phyloP scores from a whole-genome alignment of 495 filamentous ascomycete genomes.

The Glonium stellatum region DNA sequence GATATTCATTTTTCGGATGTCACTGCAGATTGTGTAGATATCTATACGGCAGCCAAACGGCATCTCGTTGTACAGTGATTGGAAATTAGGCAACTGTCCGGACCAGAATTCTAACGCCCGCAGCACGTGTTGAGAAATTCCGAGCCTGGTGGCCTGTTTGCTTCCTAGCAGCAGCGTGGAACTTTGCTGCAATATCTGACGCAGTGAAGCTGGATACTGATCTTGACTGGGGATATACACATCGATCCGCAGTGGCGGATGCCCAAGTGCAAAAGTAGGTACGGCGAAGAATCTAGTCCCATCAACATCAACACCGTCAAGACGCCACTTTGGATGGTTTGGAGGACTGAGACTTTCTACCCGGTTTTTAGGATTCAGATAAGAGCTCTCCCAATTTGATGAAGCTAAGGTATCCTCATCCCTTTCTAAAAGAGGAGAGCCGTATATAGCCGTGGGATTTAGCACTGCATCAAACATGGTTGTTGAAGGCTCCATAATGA shows the following conservation, averaged over 20 bases:
- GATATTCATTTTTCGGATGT: conserved; percentile 15
- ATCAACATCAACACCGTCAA: conserved; percentile 13
- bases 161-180: background rate
- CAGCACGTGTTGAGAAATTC: conserved; percentile 12
- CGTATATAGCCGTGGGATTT: conserved; percentile 12
- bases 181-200: background rate
- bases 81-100: conserved; percentile 2
- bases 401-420: background rate
- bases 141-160: background rate
- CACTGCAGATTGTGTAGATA: conserved; percentile 3
- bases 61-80: conserved; percentile 8
- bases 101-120: conserved; percentile 16
- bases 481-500: conserved; percentile 15
- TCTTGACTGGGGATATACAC: conserved; percentile 13
- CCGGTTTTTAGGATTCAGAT: conserved; percentile 21
- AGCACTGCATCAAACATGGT: conserved; percentile 10
- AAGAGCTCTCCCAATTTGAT: conserved; percentile 7
- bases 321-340: conserved; percentile 2
- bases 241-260: conserved; percentile 16
- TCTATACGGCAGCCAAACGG: conserved; percentile 21
- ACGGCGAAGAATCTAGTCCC: conserved; percentile 20
- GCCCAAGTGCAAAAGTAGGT: conserved; percentile 14
- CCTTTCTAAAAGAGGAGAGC: background rate
- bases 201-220: conserved; percentile 4
- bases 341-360: conserved; percentile 13